These are phyloP conservation scores for Neofusicoccum ribis DNA, from an alignment of 2,329 filamentous ascomycete genomes.

Conservation along the genomic window DNA sequence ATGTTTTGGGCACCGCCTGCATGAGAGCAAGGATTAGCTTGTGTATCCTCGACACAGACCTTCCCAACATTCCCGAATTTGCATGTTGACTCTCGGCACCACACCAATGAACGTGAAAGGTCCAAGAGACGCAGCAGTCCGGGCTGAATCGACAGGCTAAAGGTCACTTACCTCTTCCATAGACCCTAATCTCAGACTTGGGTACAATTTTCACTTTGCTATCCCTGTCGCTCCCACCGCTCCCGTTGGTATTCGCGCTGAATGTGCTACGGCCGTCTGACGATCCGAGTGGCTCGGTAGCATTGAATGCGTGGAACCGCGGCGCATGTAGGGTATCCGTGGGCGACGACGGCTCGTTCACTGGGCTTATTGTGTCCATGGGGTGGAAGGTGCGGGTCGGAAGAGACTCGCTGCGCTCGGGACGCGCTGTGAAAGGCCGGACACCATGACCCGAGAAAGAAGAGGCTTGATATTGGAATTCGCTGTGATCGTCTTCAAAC, in stretches of 20 bases:
- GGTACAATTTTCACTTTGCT: conserved; percentile 44
- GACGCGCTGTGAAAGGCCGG: conserved; percentile 26
- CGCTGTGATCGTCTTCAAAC: conserved; percentile 29
- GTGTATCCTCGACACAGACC: background rate
- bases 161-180: conserved; percentile 53
- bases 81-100: no score
- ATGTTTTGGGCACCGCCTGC: conserved; percentile 55
- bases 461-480: conserved; percentile 28
- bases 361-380: background rate
- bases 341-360: conserved; percentile 9
- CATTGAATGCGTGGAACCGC: conserved; percentile 18
- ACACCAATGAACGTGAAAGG: no score
- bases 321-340: conserved; percentile 13
- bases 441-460: conserved; percentile 29
- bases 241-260: conserved; percentile 39
- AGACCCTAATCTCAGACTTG: conserved; percentile 54
- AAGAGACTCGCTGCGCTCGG: conserved; percentile 32
- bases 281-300: conserved; percentile 20
- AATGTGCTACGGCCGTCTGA: conserved; percentile 43
- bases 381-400: conserved; percentile 2
- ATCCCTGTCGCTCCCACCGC: conserved; percentile 38
- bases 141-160: no score
- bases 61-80: background rate
- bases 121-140: no score
- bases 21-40: conserved; percentile 10